These are phyloP conservation scores for Sporormia fimetaria DNA, from an alignment of 495 filamentous ascomycete species.

Conservation along the genomic window DNA sequence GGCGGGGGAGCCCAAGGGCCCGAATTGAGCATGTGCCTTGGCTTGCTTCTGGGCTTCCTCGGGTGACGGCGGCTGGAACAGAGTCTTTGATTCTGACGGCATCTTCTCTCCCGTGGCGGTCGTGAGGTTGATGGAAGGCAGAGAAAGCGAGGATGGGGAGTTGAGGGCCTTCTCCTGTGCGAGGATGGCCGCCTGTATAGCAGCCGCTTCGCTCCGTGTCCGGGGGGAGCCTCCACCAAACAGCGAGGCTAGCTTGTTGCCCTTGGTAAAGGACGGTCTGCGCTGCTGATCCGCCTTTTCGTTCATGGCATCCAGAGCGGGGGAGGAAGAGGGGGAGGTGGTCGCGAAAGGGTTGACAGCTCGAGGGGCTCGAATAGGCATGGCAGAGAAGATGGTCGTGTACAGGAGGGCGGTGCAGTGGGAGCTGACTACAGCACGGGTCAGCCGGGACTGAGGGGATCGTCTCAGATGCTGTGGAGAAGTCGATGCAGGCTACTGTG, in stretches of 20 bases:
- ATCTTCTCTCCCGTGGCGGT: slow-evolving; percentile 73
- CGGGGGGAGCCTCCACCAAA: slow-evolving; percentile 51
- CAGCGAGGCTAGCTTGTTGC: slow-evolving; percentile 46
- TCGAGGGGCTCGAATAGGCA: slow-evolving; percentile 33
- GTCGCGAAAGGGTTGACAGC: slow-evolving; percentile 31
- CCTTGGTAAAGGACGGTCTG: slow-evolving; percentile 52
- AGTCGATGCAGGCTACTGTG: too few relatives aligned
- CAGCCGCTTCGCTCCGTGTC: slow-evolving; percentile 43
- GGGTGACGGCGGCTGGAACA: slow-evolving; percentile 86
- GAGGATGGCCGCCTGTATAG: slow-evolving; percentile 46
- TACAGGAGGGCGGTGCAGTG: too few relatives aligned
- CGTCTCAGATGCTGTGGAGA: too few relatives aligned
- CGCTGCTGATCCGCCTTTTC: slow-evolving; percentile 25
- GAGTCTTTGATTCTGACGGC: slow-evolving; percentile 54
- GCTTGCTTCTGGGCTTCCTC: slow-evolving; percentile 65
- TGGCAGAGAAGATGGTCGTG: slow-evolving; percentile 18
- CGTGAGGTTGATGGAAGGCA: slow-evolving; percentile 88
- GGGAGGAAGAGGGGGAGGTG: slow-evolving; percentile 17
- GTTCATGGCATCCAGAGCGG: slow-evolving; percentile 25
- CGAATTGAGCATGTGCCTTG: slow-evolving; percentile 83
- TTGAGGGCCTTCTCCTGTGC: slow-evolving; percentile 47
- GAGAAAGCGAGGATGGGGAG: slow-evolving; percentile 55
- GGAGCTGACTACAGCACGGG: too few relatives aligned
- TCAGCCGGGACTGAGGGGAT: too few relatives aligned
- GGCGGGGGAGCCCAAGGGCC: slow-evolving; percentile 62